phyloP scores from a whole-genome alignment of 192 early-diverging fungal genomes.

The Coemansia sp. region DNA sequence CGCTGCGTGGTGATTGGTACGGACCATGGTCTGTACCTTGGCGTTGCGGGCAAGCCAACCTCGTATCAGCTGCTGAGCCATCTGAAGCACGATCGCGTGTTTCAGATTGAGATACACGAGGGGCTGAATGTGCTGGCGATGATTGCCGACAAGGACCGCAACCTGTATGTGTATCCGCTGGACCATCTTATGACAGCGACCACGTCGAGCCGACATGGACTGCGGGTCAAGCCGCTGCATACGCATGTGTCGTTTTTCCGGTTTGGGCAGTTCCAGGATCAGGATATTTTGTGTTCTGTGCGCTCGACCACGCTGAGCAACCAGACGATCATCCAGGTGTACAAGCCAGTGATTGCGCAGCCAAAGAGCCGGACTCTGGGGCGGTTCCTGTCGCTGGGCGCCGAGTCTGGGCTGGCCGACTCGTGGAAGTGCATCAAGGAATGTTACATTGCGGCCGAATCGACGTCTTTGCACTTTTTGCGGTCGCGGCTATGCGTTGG shows the following conservation, averaged over 20 bases:
- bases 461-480: slow-evolving; percentile 81
- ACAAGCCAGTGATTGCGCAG: slow-evolving; percentile 64
- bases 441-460: slow-evolving; percentile 91
- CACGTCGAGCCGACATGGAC: slow-evolving; percentile 22
- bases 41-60: slow-evolving; percentile 58
- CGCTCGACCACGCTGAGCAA: slow-evolving; percentile 71
- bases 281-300: slow-evolving; percentile 66
- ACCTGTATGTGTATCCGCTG: slow-evolving; percentile 58
- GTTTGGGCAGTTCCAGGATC: slow-evolving; percentile 61
- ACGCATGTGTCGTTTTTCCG: slow-evolving; percentile 73
- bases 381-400: slow-evolving; percentile 44
- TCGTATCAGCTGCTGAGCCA: slow-evolving; percentile 59
- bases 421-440: slow-evolving; percentile 68
- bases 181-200: slow-evolving; percentile 55
- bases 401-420: slow-evolving; percentile 38
- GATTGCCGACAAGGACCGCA: slow-evolving; percentile 70
- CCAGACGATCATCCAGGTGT: slow-evolving; percentile 69
- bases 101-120: slow-evolving; percentile 84
- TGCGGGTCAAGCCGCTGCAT: slow-evolving; percentile 57
- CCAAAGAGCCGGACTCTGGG: slow-evolving; percentile 55
- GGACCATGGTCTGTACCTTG: slow-evolving; percentile 81
- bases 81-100: slow-evolving; percentile 69
- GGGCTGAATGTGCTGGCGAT: slow-evolving; percentile 78
- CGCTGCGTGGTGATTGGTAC: slow-evolving; percentile 76
- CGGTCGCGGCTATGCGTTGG: slow-evolving; percentile 86